Evolutionary conservation across 2,329 filamentous ascomycete genomes (phyloP), one percentile per base, ranked within the genome.

Genomic region (Nigrograna mackinnonii): DNA sequence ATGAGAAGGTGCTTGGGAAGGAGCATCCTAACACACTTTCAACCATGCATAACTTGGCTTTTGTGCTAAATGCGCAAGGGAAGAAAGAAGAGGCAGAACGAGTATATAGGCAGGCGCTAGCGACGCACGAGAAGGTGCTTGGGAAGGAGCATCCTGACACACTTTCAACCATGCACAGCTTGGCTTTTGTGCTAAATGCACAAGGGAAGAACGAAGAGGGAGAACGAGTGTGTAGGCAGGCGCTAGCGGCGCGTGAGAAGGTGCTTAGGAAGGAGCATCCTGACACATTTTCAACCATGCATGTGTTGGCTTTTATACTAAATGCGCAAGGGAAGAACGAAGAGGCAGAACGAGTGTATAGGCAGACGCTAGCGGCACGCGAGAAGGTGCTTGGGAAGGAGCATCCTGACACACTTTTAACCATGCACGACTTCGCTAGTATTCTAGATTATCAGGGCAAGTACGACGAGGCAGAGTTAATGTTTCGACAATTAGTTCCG

Each of bases 391-490:
- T 41, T 14, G 34, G 22, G 14, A 30, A 38, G 24, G 40, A 41
- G 28, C 38, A 41, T 22, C 38, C 30, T n/a, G 30, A 34, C 36
- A 44, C 37, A 30, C 36, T 44, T 5, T 20, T 14, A 17, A 44
- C 36, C 41, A 24, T 44, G 13, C 22, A 40, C 37, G 13, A 35
- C 6, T 28, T 31, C 11, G 17, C 35, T 7, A 24, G 11, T 13
- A 30, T 35, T 28, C 43, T 41, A 24, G 4, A 30, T 31, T 20
- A 16, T n/a, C 16, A 24, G 43, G 43, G 26, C 18, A 39, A 33
- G 39, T 45, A 45, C 32, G 33, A 45, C n/a, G 39, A 14, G 17
- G 33, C 35, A 18, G 26, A 42, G 30, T 30, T 31, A 16, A 24
- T 39, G 35, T 30, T 19, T 18, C 24, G 18, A 31, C 22, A 35